These are phyloP conservation scores for Aaosphaeria pasadenensis DNA, from an alignment of 2,329 filamentous ascomycete genomes.

Conservation along the genomic window DNA sequence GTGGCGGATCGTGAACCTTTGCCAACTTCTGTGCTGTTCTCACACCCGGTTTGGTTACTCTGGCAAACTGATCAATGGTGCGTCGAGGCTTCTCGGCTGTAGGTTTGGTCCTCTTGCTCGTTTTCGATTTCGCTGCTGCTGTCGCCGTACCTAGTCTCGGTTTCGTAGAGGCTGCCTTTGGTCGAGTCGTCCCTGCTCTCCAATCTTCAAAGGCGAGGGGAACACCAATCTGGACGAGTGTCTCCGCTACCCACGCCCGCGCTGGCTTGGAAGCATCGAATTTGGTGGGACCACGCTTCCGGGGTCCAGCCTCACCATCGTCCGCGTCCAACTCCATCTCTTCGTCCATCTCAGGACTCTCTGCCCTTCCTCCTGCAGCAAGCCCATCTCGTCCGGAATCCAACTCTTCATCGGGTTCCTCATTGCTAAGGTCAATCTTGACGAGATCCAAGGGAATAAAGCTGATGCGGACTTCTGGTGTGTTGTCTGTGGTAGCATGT, in stretches of 20 bases:
- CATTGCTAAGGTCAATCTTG: conserved; percentile 69
- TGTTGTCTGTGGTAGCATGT: conserved; percentile 72
- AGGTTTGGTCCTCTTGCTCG: conserved; percentile 2
- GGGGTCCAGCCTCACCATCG: conserved; percentile 35
- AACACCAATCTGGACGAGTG: conserved; percentile 61
- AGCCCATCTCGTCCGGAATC: neutral
- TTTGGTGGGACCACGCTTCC: conserved; percentile 41
- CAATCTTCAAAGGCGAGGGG: conserved; percentile 65
- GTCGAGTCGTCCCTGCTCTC: conserved; percentile 43
- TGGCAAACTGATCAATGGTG: conserved; percentile 27
- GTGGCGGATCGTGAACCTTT: conserved; percentile 15
- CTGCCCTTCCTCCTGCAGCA: conserved; percentile 14
- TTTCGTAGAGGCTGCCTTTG: conserved; percentile 12
- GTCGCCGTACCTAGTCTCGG: neutral
- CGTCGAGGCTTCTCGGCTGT: conserved; percentile 19
- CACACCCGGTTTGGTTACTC: conserved; percentile 33
- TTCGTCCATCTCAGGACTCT: neutral
- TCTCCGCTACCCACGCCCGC: conserved; percentile 66
- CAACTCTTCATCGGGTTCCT: conserved; percentile 69
- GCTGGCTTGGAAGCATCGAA: conserved; percentile 68
- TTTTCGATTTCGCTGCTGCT: neutral
- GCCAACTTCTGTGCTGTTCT: conserved; percentile 13
- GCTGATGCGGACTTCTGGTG: conserved; percentile 73
- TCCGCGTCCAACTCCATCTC: conserved; percentile 25
- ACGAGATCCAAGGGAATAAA: conserved; percentile 76